phyloP scores from a whole-genome alignment of 441 rosid genomes.

The Syzygium syzygioides region DNA sequence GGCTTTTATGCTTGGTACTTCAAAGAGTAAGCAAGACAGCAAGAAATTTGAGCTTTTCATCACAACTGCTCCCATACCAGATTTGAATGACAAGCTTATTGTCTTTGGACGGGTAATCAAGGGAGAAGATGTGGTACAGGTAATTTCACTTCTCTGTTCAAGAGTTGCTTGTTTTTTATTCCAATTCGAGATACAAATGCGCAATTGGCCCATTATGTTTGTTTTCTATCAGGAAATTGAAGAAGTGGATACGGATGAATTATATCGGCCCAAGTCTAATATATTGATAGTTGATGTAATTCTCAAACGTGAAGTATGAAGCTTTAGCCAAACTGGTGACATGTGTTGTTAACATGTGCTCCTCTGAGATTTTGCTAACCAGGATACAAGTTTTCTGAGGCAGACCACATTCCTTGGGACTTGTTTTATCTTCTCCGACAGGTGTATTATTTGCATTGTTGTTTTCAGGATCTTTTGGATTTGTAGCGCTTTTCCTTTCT shows the following conservation, averaged over 20 bases:
- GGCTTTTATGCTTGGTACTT: slow-evolving; percentile 84
- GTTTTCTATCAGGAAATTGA: slow-evolving; percentile 49
- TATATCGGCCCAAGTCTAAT: slow-evolving; percentile 61
- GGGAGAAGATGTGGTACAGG: slow-evolving; percentile 93
- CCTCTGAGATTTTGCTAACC: not conserved
- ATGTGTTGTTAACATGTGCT: not conserved
- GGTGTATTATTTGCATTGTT: not conserved
- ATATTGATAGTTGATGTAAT: slow-evolving; percentile 44
- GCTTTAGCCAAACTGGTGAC: not conserved
- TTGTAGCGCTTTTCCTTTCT: not conserved
- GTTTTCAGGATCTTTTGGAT: not conserved
- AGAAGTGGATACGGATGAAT: slow-evolving; percentile 86
- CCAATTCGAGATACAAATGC: not conserved
- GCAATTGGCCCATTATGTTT: not conserved
- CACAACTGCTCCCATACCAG: slow-evolving; percentile 88
- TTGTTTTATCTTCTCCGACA: not conserved
- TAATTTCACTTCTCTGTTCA: slow-evolving; percentile 13
- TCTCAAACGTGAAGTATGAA: slow-evolving; percentile 39
- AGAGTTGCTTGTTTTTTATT: not conserved
- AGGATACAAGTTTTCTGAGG: not conserved
- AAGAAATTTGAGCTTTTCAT: slow-evolving; percentile 67
- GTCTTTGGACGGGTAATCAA: slow-evolving; percentile 79
- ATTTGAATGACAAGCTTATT: slow-evolving; percentile 59
- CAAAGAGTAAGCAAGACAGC: slow-evolving; percentile 44
- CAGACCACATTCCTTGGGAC: not conserved